Evolutionary conservation across 2,329 filamentous ascomycete species (phyloP).

Genomic region (Parastagonospora nodorum): DNA sequence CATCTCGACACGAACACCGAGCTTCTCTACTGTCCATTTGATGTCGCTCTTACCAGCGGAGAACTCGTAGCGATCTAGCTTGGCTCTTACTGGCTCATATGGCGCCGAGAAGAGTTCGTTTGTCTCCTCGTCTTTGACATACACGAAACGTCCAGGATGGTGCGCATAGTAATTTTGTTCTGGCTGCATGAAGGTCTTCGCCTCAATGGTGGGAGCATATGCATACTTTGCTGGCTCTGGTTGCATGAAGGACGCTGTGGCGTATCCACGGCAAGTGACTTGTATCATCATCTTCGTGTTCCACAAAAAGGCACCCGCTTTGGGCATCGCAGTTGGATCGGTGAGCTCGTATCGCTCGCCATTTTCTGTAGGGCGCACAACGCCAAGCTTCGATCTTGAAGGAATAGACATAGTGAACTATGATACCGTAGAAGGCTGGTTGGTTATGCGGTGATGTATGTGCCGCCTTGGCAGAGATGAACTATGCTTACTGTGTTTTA

Average conservation of each 20-base stretch:
- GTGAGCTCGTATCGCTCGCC: constrained; percentile 61
- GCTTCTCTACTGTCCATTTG: constrained; percentile 58
- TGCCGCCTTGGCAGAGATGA: constrained; percentile 24
- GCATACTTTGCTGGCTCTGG: constrained; percentile 65
- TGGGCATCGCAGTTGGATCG: constrained; percentile 61
- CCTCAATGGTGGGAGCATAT: constrained; percentile 63
- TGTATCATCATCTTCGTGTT: constrained; percentile 67
- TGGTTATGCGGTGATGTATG: constrained; percentile 28
- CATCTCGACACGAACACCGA: constrained; percentile 60
- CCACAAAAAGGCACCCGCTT: constrained; percentile 63
- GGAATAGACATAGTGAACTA: constrained; percentile 16
- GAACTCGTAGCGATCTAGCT: constrained; percentile 57
- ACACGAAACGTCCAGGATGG: constrained; percentile 64
- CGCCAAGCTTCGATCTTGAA: constrained; percentile 10
- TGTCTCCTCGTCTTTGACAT: constrained; percentile 62
- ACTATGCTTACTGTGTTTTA: constrained; percentile 36
- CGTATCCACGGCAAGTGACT: constrained; percentile 63
- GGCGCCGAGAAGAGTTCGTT: constrained; percentile 60
- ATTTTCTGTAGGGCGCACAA: constrained; percentile 51
- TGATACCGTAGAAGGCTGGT: constrained; percentile 21
- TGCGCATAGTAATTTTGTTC: constrained; percentile 65
- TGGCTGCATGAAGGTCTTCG: constrained; percentile 65
- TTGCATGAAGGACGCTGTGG: constrained; percentile 65
- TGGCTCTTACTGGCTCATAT: constrained; percentile 59
- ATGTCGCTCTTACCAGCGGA: constrained; percentile 62